Conservation (phyloP, 2,329 filamentous ascomycete genomes). For the Aspergillus luchuensis region DNA sequence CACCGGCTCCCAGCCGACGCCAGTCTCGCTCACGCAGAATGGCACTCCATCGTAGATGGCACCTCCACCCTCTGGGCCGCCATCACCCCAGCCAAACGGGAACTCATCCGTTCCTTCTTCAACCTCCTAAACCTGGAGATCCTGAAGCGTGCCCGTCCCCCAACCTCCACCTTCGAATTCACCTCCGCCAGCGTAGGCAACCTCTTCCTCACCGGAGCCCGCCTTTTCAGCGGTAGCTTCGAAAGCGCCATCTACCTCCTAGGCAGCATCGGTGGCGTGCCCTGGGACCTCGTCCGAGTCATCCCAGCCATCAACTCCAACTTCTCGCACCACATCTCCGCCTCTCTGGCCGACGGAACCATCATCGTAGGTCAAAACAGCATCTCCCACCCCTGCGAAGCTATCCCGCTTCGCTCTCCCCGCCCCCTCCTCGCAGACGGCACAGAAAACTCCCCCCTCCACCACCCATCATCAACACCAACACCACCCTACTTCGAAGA, state of each 20-base stretch:
- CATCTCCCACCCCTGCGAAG: conserved; percentile 79
- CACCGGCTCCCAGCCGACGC: conserved; percentile 71
- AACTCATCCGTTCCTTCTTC: conserved; percentile 75
- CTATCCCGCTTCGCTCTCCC: conserved; percentile 53
- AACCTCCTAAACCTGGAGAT: conserved; percentile 77
- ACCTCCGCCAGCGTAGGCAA: conserved; percentile 76
- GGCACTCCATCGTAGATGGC: conserved; percentile 86
- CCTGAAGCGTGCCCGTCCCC: conserved; percentile 69
- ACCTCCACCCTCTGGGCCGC: conserved; percentile 73
- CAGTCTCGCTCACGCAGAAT: conserved; percentile 69
- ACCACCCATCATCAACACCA: conserved; percentile 19
- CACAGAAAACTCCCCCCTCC: conserved; percentile 33
- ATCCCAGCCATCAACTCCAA: conserved; percentile 93
- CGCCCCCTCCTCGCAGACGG: conserved; percentile 41
- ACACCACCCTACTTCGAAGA: conserved; percentile 45
- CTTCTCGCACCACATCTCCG: conserved; percentile 92
- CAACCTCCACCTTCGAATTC: conserved; percentile 75
- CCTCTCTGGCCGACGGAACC: conserved; percentile 72
- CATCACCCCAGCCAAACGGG: conserved; percentile 70
- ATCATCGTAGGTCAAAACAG: conserved; percentile 89
- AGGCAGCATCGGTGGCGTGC: conserved; percentile 82
- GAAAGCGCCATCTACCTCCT: conserved; percentile 91
- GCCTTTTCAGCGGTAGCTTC: conserved; percentile 88
- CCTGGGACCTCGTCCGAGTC: conserved; percentile 69
- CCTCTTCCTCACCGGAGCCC: conserved; percentile 78